These are phyloP conservation scores for Fusarium guadeloupense DNA, from an alignment of 2,329 filamentous ascomycete species.

Conservation along the genomic window DNA sequence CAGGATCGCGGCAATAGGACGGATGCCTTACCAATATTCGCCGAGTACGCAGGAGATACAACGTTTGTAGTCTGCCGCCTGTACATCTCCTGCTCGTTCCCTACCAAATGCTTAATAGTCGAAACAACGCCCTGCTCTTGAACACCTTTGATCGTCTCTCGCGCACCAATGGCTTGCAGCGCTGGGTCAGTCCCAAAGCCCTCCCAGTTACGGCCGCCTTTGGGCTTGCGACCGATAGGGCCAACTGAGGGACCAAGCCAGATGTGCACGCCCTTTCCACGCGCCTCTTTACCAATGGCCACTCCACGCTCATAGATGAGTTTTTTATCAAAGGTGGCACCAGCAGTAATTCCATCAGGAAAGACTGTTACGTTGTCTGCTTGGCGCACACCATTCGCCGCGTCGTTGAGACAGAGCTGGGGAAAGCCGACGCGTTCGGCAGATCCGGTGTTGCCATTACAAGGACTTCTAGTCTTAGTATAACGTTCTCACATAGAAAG, in stretches of 20 bases:
- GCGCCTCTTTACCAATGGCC: slow-evolving; percentile 75
- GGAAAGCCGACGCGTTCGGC: slow-evolving; percentile 76
- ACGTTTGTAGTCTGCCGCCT: slow-evolving; percentile 46
- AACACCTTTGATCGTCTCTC: slow-evolving; percentile 79
- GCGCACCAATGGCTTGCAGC: slow-evolving; percentile 79
- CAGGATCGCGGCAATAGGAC: fast-evolving
- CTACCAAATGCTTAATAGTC: slow-evolving; percentile 65
- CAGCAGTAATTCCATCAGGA: slow-evolving; percentile 79
- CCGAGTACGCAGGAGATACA: slow-evolving; percentile 59
- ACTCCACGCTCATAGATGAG: slow-evolving; percentile 74
- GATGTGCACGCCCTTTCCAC: slow-evolving; percentile 77
- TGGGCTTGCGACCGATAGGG: slow-evolving; percentile 75
- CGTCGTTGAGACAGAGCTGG: slow-evolving; percentile 76
- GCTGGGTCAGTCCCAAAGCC: slow-evolving; percentile 76
- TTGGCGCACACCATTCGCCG: slow-evolving; percentile 75
- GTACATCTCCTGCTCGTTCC: slow-evolving; percentile 71
- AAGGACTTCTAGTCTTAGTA: slow-evolving; percentile 58
- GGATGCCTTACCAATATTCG: slow-evolving; percentile 76
- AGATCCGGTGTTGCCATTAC: slow-evolving; percentile 80
- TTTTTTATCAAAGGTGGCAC: slow-evolving; percentile 78
- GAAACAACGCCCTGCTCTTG: slow-evolving; percentile 67
- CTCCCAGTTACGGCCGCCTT: slow-evolving; percentile 80
- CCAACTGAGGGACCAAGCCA: slow-evolving; percentile 77
- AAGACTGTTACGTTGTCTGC: slow-evolving; percentile 81
- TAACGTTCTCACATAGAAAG: fast-evolving